Percentiles rank a stretch among this genome's conserved stretches.
Evolutionary conservation across 169 alveolate species (phyloP).

Genomic region (Cryptosporidium canis): DNA sequence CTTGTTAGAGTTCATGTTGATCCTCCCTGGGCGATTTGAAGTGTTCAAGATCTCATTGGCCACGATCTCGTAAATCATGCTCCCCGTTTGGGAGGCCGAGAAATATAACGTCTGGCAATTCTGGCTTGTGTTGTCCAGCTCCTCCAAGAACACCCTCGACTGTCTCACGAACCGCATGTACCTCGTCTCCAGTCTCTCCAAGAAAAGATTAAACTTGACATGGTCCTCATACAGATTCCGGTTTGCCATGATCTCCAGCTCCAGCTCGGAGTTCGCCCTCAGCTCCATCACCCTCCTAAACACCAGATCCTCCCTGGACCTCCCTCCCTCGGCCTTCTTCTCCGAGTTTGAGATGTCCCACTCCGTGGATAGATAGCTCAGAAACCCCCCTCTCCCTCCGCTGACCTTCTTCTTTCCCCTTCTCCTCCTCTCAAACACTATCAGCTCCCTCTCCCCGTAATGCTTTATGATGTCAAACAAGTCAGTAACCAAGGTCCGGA

Average conservation of each 20-base stretch:
- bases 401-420: background rate
- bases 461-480: background rate
- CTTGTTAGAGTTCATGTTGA: background rate
- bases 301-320: background rate
- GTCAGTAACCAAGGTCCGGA: background rate
- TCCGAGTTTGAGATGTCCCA: background rate
- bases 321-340: background rate
- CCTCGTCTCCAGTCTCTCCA: background rate
- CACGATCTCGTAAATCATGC: conserved; percentile 6
- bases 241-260: background rate
- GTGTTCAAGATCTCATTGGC: conserved; percentile 13
- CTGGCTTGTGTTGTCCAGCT: background rate
- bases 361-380: background rate
- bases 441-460: background rate
- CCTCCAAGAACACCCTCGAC: conserved; percentile 13
- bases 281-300: background rate
- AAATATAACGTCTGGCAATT: conserved; percentile 4
- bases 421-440: background rate
- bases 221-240: background rate
- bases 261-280: conserved; percentile 5
- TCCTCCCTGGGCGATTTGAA: background rate
- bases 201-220: background rate
- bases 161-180: background rate
- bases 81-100: conserved; percentile 31
- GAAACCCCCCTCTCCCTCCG: background rate